Conservation (phyloP, 352 stramenopile species). For the Globisporangium cystogenes region DNA sequence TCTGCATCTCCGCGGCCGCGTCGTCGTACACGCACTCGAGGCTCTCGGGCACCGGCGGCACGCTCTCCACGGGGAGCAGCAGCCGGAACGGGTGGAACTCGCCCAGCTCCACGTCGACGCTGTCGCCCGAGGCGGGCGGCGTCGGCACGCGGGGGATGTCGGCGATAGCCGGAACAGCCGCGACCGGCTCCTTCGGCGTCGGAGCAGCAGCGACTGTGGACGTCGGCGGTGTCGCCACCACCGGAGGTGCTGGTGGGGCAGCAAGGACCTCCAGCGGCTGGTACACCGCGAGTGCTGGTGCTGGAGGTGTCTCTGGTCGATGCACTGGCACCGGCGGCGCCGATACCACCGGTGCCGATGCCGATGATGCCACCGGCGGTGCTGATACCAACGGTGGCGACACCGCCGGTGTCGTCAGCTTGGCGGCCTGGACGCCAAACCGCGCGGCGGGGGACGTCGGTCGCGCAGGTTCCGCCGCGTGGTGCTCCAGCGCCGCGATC, state of each 20-base stretch:
- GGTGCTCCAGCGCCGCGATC: background rate
- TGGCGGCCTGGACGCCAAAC: too few relatives aligned
- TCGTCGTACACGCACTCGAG: slow-evolving; percentile 61
- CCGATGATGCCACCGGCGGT: too few relatives aligned
- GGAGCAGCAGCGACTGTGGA: background rate
- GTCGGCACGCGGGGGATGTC: background rate
- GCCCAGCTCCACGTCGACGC: background rate
- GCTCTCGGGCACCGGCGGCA: slow-evolving; percentile 42
- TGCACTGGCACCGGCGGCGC: background rate
- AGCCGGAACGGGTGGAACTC: slow-evolving; percentile 47
- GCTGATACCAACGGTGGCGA: too few relatives aligned
- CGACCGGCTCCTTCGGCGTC: background rate
- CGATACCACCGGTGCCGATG: too few relatives aligned
- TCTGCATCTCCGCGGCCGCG: slow-evolving; percentile 60
- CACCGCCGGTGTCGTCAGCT: background rate
- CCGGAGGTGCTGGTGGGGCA: background rate
- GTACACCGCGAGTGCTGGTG: background rate
- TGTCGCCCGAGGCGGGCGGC: slow-evolving; percentile 2
- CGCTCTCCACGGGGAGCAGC: slow-evolving; percentile 33
- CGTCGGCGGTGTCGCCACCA: background rate
- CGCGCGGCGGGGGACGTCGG: background rate
- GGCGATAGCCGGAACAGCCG: slow-evolving; percentile 1
- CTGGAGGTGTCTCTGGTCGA: background rate
- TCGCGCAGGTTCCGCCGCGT: background rate
- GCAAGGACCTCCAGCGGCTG: background rate